Conservation (phyloP, 441 rosid genomes). For the Erodium chrysanthum region DNA sequence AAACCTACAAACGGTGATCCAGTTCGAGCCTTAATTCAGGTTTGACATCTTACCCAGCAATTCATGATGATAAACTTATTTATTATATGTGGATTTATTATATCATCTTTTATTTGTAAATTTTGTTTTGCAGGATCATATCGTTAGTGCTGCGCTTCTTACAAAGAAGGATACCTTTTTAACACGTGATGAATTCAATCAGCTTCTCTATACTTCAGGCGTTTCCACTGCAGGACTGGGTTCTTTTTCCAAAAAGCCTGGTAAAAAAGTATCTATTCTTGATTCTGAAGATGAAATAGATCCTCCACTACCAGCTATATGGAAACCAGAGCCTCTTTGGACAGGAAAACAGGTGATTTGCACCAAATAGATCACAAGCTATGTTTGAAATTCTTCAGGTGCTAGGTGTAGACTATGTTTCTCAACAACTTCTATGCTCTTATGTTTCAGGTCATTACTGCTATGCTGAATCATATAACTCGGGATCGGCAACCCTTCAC, state of each 20-base stretch:
- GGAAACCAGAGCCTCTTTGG: conserved; percentile 92
- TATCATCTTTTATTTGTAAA: conserved; percentile 12
- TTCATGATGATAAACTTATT: conserved; percentile 10
- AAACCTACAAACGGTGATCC: conserved; percentile 95
- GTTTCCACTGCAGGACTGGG: conserved; percentile 37
- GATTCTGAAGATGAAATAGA: conserved; percentile 42
- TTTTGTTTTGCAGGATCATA: conserved; percentile 68
- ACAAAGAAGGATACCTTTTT: conserved; percentile 88
- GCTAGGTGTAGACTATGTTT: not conserved
- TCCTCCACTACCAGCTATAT: conserved; percentile 51
- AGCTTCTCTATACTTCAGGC: conserved; percentile 81
- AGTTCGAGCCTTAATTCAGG: conserved; percentile 91
- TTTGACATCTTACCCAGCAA: conserved; percentile 22
- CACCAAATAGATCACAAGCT: not conserved
- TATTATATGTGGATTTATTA: not conserved
- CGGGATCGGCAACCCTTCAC: conserved; percentile 72
- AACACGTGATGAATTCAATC: conserved; percentile 56
- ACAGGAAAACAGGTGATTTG: conserved; percentile 85
- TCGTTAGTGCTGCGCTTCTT: conserved; percentile 79
- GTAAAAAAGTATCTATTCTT: conserved; percentile 53
- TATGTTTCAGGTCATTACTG: conserved; percentile 42
- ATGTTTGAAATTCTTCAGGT: not conserved
- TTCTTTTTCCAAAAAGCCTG: conserved; percentile 45
- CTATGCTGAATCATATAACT: conserved; percentile 71
- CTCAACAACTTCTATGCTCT: not conserved